These are phyloP conservation scores for Allium fistulosum DNA, from an alignment of 106 monocot genomes.

Conservation along the genomic window DNA sequence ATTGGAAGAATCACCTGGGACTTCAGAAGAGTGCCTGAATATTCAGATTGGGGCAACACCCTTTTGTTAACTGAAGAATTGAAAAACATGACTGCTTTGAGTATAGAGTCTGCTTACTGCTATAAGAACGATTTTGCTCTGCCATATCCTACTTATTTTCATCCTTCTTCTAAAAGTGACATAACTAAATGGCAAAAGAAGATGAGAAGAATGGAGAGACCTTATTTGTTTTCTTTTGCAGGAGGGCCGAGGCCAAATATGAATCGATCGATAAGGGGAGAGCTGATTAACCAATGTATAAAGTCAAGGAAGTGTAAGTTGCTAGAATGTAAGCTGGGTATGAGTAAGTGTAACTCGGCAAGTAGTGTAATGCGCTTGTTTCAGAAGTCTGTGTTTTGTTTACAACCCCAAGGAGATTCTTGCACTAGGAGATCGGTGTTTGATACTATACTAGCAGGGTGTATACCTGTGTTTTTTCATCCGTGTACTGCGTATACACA, in stretches of 20 bases:
- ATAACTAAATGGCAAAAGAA: slow-evolving; percentile 48
- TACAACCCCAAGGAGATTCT: slow-evolving; percentile 84
- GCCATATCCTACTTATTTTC: slow-evolving; percentile 92
- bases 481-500: no score
- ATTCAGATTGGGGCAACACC: slow-evolving; percentile 55
- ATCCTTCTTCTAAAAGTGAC: slow-evolving; percentile 45
- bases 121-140: slow-evolving; percentile 67
- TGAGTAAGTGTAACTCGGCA: slow-evolving; percentile 76
- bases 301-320: slow-evolving; percentile 43
- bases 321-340: slow-evolving; percentile 76
- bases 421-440: slow-evolving; percentile 55
- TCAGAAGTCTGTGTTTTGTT: slow-evolving; percentile 73
- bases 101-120: slow-evolving; percentile 73
- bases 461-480: no score
- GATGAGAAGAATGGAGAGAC: slow-evolving; percentile 30
- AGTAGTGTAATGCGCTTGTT: slow-evolving; percentile 83
- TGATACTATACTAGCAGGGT: slow-evolving; percentile 81
- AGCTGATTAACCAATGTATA: slow-evolving; percentile 69
- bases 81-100: slow-evolving; percentile 65
- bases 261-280: slow-evolving; percentile 70
- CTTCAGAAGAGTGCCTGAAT: slow-evolving; percentile 10
- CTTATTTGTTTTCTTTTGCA: slow-evolving; percentile 61
- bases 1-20: slow-evolving; percentile 30
- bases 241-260: slow-evolving; percentile 41
- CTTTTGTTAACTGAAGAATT: slow-evolving; percentile 66